A percentile compares a stretch with the other conserved stretches of the same genome.
These are phyloP conservation scores for Lichtheimia ramosa DNA, from an alignment of 371 early-diverging fungal species.

Conservation along the genomic window DNA sequence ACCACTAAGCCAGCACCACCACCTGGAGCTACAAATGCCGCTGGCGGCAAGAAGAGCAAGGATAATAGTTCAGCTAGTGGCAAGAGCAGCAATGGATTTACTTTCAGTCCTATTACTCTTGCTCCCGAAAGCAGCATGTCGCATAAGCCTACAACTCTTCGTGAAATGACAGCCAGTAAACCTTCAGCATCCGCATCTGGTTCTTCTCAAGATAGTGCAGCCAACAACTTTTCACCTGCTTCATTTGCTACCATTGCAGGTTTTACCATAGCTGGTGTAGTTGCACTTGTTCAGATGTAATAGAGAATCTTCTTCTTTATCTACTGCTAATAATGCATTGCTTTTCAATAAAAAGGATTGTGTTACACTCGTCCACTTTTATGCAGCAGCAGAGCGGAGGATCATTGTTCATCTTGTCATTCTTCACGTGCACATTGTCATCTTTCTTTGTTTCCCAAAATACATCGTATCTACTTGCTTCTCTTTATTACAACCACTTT, in stretches of 20 bases:
- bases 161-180: conserved; percentile 13
- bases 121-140: conserved; percentile 33
- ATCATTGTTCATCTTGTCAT: no score
- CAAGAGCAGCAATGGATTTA: conserved; percentile 15
- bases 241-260: conserved; percentile 8
- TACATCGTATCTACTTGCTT: no score
- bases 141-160: conserved; percentile 6
- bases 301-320: not conserved
- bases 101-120: conserved; percentile 31
- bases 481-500: no score
- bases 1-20: not conserved
- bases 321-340: no score
- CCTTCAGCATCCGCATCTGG: conserved; percentile 1
- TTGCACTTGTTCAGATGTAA: conserved; percentile 6
- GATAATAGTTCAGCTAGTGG: not conserved
- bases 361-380: no score
- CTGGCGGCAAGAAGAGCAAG: not conserved
- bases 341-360: no score
- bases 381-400: no score
- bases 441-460: no score
- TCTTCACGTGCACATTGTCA: no score
- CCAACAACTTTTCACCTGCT: not conserved
- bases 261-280: conserved; percentile 6
- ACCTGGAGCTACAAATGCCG: not conserved
- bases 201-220: not conserved